These are phyloP conservation scores for Russula sp. DNA, from an alignment of 768 basidiomycete genomes.

Conservation along the genomic window DNA sequence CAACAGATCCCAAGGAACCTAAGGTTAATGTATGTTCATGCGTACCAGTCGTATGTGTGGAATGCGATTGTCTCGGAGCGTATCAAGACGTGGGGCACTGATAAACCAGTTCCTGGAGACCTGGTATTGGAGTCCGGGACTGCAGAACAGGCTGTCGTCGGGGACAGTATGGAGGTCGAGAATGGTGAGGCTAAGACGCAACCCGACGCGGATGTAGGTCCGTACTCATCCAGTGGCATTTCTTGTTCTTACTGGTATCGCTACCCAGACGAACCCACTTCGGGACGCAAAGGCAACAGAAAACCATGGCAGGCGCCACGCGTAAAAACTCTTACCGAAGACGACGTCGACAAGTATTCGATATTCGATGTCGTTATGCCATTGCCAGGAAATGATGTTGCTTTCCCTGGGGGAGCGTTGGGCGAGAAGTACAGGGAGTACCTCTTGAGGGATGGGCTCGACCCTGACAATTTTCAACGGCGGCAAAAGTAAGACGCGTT, in stretches of 20 bases:
- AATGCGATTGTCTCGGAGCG: slow-evolving; percentile 95
- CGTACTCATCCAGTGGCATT: not conserved
- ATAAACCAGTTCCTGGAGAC: slow-evolving; percentile 77
- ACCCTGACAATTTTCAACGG: slow-evolving; percentile 81
- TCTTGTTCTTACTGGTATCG: not conserved
- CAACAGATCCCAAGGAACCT: slow-evolving; percentile 89
- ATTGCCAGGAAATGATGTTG: slow-evolving; percentile 91
- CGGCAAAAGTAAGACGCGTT: slow-evolving; percentile 68
- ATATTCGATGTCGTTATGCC: slow-evolving; percentile 98
- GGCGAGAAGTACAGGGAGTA: slow-evolving; percentile 82
- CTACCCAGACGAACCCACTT: slow-evolving; percentile 8
- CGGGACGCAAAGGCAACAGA: slow-evolving; percentile 26
- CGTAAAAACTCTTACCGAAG: slow-evolving; percentile 71
- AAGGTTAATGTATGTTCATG: slow-evolving; percentile 95
- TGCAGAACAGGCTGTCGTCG: slow-evolving; percentile 23
- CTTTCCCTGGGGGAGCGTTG: slow-evolving; percentile 82
- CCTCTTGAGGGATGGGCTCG: slow-evolving; percentile 77
- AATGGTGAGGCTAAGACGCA: slow-evolving; percentile 30
- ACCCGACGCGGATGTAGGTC: slow-evolving; percentile 10
- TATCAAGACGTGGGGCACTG: slow-evolving; percentile 66
- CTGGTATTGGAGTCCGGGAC: slow-evolving; percentile 63
- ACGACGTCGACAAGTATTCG: slow-evolving; percentile 70
- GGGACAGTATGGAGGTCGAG: slow-evolving; percentile 28
- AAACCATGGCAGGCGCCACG: slow-evolving; percentile 59
- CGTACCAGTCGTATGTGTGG: slow-evolving; percentile 98